These are phyloP conservation scores for Lecanosticta acicola DNA, from an alignment of 2,329 filamentous ascomycete species.

Conservation along the genomic window DNA sequence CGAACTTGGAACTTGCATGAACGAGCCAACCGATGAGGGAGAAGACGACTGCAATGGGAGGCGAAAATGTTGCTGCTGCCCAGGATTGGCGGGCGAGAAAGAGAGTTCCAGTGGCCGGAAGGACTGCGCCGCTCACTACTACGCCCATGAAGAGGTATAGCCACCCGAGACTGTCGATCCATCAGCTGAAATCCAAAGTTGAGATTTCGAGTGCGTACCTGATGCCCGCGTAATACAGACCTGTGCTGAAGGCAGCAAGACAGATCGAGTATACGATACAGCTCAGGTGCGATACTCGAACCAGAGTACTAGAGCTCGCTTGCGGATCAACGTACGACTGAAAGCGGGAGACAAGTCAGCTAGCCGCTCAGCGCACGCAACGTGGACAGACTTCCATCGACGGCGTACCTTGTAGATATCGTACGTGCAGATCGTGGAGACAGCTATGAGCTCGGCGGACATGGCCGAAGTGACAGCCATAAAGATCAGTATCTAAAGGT, in stretches of 20 bases:
- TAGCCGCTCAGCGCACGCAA: too few relatives aligned
- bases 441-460: slow-evolving; percentile 47
- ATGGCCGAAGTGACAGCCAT: slow-evolving; percentile 50
- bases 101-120: slow-evolving; percentile 52
- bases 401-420: slow-evolving; percentile 35
- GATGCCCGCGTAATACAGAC: slow-evolving; percentile 7
- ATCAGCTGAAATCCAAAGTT: not conserved
- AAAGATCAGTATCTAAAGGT: slow-evolving; percentile 40
- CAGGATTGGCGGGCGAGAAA: slow-evolving; percentile 57
- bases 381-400: not conserved
- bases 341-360: not conserved
- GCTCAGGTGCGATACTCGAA: slow-evolving; percentile 36
- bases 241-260: slow-evolving; percentile 30
- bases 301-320: slow-evolving; percentile 33
- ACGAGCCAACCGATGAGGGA: slow-evolving; percentile 70
- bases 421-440: slow-evolving; percentile 37
- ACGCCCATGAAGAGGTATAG: slow-evolving; percentile 62
- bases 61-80: slow-evolving; percentile 62
- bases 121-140: slow-evolving; percentile 68
- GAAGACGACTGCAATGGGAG: slow-evolving; percentile 62
- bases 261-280: slow-evolving; percentile 36
- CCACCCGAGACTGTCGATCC: slow-evolving; percentile 37
- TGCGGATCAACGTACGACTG: slow-evolving; percentile 35
- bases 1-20: slow-evolving; percentile 63
- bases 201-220: not conserved